These are phyloP conservation scores for Scytalidium lignicola DNA, from an alignment of 2,329 filamentous ascomycete species.

Conservation along the genomic window DNA sequence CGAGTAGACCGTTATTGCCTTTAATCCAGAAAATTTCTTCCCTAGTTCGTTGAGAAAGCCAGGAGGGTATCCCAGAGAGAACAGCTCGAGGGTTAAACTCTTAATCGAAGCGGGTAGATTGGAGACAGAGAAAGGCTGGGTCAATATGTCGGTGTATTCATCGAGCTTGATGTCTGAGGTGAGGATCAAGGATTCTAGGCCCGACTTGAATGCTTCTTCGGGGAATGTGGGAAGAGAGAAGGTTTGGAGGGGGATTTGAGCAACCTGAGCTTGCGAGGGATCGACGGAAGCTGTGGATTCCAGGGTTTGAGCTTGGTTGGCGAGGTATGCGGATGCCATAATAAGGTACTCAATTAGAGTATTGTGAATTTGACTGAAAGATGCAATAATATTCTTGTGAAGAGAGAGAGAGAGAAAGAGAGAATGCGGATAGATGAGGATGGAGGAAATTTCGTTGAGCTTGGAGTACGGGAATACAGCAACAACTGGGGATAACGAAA, in stretches of 20 bases:
- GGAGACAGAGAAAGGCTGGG: slow-evolving; percentile 28
- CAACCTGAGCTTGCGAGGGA: slow-evolving; percentile 30
- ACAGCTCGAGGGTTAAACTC: slow-evolving; percentile 41
- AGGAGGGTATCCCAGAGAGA: slow-evolving; percentile 40
- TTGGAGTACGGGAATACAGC: no score
- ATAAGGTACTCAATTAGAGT: background rate
- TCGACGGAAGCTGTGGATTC: slow-evolving; percentile 9
- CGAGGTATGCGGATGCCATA: slow-evolving; percentile 14
- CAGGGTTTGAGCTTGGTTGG: slow-evolving; percentile 9
- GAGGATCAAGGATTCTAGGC: slow-evolving; percentile 36
- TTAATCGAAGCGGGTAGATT: slow-evolving; percentile 35
- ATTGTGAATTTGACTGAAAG: background rate
- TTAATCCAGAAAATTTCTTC: slow-evolving; percentile 34
- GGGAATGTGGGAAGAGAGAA: slow-evolving; percentile 42
- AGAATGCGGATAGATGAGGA: background rate
- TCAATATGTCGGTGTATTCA: slow-evolving; percentile 36
- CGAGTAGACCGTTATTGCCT: slow-evolving; percentile 38
- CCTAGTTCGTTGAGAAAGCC: slow-evolving; percentile 37
- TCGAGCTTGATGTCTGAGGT: slow-evolving; percentile 43
- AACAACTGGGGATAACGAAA: no score
- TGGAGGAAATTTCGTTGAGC: background rate
- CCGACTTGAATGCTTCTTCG: slow-evolving; percentile 34
- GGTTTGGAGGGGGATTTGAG: slow-evolving; percentile 39
- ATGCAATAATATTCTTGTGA: background rate
- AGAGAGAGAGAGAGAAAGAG: background rate